Evolutionary conservation across 2,329 filamentous ascomycete species (phyloP).

Genomic region (Penicillium carneum): DNA sequence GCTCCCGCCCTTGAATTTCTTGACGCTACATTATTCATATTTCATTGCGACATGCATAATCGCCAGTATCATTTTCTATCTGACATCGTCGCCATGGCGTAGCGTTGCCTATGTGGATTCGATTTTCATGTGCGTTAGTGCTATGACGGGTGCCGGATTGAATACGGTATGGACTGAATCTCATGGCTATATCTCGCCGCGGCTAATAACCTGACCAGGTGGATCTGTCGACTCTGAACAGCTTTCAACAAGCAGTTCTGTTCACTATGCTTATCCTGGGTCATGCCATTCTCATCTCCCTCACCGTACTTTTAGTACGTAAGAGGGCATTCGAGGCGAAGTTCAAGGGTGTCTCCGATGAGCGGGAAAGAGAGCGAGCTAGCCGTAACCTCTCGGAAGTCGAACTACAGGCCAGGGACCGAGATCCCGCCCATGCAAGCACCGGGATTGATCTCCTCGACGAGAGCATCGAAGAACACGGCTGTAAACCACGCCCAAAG

Average conservation of each 20-base stretch:
- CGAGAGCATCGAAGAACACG: constrained; percentile 1
- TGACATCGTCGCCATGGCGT: constrained; percentile 59
- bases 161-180: constrained; percentile 61
- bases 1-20: constrained; percentile 62
- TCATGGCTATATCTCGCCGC: background rate
- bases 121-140: constrained; percentile 71
- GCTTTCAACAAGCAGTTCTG: constrained; percentile 71
- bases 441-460: background rate
- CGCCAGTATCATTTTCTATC: constrained; percentile 66
- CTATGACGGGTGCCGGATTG: constrained; percentile 72
- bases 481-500: constrained; percentile 10
- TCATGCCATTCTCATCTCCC: constrained; percentile 71
- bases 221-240: constrained; percentile 66
- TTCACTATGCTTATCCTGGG: constrained; percentile 72
- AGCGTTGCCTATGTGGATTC: constrained; percentile 68
- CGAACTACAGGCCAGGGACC: constrained; percentile 12
- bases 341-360: constrained; percentile 62
- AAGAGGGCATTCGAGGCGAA: constrained; percentile 68
- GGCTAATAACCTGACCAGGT: constrained; percentile 33
- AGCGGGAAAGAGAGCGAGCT: constrained; percentile 28
- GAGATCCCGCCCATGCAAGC: background rate
- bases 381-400: constrained; percentile 23
- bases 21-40: constrained; percentile 72
- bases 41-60: constrained; percentile 66
- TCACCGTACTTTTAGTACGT: constrained; percentile 68